A percentile compares a stretch with the other conserved stretches of the same genome.
These are phyloP conservation scores for Cordyceps fumosorosea DNA, from an alignment of 2,329 filamentous ascomycete genomes.

Conservation along the genomic window DNA sequence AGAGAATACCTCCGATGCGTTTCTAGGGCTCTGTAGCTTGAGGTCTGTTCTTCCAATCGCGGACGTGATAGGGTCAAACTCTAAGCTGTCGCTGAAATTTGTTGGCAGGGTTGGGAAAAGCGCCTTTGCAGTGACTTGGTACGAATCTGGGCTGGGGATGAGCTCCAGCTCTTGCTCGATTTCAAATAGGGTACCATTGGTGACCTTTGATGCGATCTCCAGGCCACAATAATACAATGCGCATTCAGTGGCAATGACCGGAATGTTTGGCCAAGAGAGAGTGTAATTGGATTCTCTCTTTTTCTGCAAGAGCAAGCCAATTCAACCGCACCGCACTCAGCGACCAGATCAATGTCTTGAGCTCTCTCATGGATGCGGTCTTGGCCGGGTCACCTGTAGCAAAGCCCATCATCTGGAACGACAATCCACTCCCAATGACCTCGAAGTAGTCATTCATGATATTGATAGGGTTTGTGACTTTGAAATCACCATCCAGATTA, in stretches of 20 bases:
- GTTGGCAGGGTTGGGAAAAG: not conserved
- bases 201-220: not conserved
- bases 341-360: not conserved
- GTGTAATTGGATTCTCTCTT: not conserved
- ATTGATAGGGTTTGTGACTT: not conserved
- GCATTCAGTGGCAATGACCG: not conserved
- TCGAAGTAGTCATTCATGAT: not conserved
- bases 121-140: not conserved
- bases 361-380: not conserved
- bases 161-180: not conserved
- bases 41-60: not conserved
- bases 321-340: not conserved
- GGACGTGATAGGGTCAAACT: not conserved
- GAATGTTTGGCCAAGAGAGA: not conserved
- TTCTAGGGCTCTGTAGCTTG: not conserved
- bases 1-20: not conserved
- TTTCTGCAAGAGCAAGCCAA: not conserved
- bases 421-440: not conserved
- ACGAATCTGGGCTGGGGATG: not conserved
- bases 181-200: not conserved
- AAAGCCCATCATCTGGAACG: not conserved
- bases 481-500: not conserved
- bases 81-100: not conserved
- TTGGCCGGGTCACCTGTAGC: not conserved
- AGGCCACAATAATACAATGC: not conserved